These are phyloP conservation scores for Ceratocystis ficicola DNA, from an alignment of 2,329 filamentous ascomycete species.

Conservation along the genomic window DNA sequence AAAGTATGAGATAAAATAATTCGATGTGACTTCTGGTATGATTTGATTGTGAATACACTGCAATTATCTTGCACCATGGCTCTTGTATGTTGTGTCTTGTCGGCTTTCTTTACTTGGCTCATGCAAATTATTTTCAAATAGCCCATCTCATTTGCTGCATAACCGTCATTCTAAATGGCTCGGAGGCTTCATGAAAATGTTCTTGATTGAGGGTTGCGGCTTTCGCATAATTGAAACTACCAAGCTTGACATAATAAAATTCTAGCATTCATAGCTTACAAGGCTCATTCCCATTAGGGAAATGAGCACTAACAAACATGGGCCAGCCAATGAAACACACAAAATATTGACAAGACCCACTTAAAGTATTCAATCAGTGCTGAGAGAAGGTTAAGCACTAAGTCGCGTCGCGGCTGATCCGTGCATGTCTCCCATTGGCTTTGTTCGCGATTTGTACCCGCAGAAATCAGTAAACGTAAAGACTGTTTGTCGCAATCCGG, in stretches of 20 bases:
- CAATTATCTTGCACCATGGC: not conserved
- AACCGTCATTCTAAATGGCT: too few relatives aligned
- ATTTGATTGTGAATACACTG: too few relatives aligned
- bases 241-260: not conserved
- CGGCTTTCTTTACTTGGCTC: too few relatives aligned
- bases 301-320: slow-evolving; percentile 8
- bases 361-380: slow-evolving; percentile 20
- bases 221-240: not conserved
- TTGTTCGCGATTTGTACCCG: slow-evolving; percentile 21
- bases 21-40: too few relatives aligned
- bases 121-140: too few relatives aligned
- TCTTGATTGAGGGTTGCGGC: not conserved
- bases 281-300: slow-evolving; percentile 17
- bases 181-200: too few relatives aligned
- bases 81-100: not conserved
- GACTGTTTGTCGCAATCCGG: slow-evolving; percentile 38
- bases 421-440: slow-evolving; percentile 20
- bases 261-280: slow-evolving; percentile 7
- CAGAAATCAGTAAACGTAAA: slow-evolving; percentile 43
- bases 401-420: slow-evolving; percentile 20
- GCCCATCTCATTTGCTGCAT: too few relatives aligned
- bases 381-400: not conserved
- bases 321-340: slow-evolving; percentile 16
- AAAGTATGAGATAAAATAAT: too few relatives aligned
- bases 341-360: slow-evolving; percentile 6